Evolutionary conservation across 306 rosid species (phyloP).

Genomic region (Inga leiocalycina): DNA sequence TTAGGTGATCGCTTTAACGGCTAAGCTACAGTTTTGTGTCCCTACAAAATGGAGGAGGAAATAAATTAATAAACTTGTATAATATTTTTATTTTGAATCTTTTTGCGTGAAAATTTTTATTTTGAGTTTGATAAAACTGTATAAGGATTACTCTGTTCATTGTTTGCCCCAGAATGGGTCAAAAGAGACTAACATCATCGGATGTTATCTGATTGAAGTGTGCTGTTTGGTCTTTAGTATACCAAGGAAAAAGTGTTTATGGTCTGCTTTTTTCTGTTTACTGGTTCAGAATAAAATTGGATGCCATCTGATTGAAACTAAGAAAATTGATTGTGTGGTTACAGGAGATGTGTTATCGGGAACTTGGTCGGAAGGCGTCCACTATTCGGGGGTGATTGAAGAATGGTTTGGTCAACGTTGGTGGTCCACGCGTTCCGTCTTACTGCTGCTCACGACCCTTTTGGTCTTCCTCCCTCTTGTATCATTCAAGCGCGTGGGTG

Average conservation of each 20-base stretch:
- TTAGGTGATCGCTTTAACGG: not conserved
- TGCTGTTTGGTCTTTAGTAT: not conserved
- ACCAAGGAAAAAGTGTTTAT: not conserved
- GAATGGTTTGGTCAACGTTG: slow-evolving; percentile 71
- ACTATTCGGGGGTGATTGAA: slow-evolving; percentile 63
- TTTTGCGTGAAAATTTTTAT: not conserved
- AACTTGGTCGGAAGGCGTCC: slow-evolving; percentile 53
- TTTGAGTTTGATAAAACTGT: not conserved
- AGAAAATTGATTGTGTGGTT: not conserved
- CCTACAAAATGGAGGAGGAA: not conserved
- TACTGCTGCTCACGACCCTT: slow-evolving; percentile 55
- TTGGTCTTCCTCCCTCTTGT: slow-evolving; percentile 56
- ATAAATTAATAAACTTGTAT: not conserved
- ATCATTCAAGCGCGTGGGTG: slow-evolving; percentile 69
- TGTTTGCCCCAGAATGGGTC: not conserved
- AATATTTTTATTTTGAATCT: not conserved
- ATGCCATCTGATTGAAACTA: not conserved
- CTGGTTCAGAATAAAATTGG: not conserved
- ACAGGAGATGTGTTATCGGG: slow-evolving; percentile 73
- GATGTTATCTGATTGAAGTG: too few species aligned
- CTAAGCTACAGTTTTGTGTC: not conserved
- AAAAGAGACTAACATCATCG: not conserved
- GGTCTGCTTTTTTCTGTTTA: not conserved
- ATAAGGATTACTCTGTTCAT: not conserved
- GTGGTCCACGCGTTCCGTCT: slow-evolving; percentile 62